Evolutionary conservation across 208 protist species (phyloP).

Genomic region (Trichomonas vaginalis): DNA sequence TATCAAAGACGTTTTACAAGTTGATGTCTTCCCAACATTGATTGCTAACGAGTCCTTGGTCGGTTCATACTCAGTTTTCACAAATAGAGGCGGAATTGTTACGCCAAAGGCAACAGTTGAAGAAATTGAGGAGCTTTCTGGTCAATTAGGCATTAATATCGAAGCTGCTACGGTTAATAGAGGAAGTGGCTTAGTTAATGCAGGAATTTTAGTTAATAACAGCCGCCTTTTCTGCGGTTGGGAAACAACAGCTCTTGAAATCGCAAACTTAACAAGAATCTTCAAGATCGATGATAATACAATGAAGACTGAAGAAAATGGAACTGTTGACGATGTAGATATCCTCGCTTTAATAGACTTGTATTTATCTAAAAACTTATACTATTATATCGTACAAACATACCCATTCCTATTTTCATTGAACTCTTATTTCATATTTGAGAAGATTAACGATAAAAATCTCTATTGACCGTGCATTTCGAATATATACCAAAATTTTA

Average conservation of each 20-base stretch:
- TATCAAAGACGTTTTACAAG: conserved; percentile 79
- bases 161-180: conserved; percentile 97
- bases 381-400: too few species aligned
- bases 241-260: conserved; percentile 13
- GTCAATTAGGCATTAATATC: conserved; percentile 65
- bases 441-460: too few species aligned
- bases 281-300: not conserved
- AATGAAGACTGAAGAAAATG: not conserved
- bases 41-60: conserved; percentile 90
- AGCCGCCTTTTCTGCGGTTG: not conserved
- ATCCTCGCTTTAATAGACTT: too few species aligned
- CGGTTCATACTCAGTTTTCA: conserved; percentile 84
- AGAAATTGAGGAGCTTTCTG: conserved; percentile 18
- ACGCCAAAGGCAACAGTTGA: conserved; percentile 52
- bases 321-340: too few species aligned
- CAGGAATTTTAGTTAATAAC: conserved; percentile 38
- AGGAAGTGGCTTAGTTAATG: conserved; percentile 68
- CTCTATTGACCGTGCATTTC: too few species aligned
- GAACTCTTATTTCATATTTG: too few species aligned
- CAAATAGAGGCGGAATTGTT: conserved; percentile 92
- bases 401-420: too few species aligned
- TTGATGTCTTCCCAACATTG: conserved; percentile 80
- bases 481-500: too few species aligned
- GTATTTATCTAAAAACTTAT: too few species aligned
- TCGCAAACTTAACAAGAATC: conserved; percentile 6